phyloP scores from a whole-genome alignment of 1,284 basidiomycete species.

The Schizophyllum amplum region DNA sequence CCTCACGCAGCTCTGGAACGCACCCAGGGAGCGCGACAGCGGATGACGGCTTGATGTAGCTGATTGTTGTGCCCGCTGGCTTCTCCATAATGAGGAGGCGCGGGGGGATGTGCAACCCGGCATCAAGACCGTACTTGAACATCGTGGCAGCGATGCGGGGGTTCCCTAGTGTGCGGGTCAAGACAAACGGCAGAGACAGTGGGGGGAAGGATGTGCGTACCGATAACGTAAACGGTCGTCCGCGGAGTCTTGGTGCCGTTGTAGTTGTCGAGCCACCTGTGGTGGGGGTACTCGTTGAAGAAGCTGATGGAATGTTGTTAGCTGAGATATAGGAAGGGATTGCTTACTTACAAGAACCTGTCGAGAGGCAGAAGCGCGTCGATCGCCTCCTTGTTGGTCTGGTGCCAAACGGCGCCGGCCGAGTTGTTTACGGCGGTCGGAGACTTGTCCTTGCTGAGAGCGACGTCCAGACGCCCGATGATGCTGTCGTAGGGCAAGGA shows the following conservation, averaged over 20 bases:
- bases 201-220: not conserved
- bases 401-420: conserved; percentile 21
- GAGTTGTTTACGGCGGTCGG: conserved; percentile 23
- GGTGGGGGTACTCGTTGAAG: conserved; percentile 34
- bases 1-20: too few species aligned
- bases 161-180: conserved; percentile 31
- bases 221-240: conserved; percentile 31
- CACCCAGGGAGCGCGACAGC: conserved; percentile 27
- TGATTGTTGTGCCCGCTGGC: conserved; percentile 29
- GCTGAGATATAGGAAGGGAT: not conserved
- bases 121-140: conserved; percentile 33
- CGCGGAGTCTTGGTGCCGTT: conserved; percentile 18
- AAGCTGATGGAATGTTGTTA: conserved; percentile 24
- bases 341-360: conserved; percentile 36
- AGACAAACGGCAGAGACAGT: too few species aligned
- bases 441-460: conserved; percentile 31
- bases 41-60: conserved; percentile 42
- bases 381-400: conserved; percentile 30
- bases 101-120: conserved; percentile 38
- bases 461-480: conserved; percentile 33
- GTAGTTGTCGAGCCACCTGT: conserved; percentile 33
- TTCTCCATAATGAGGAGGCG: conserved; percentile 39
- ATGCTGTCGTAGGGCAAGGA: conserved; percentile 32
- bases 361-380: conserved; percentile 23
- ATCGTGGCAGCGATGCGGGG: conserved; percentile 43